Base-by-base conservation (phyloP, 2,329 filamentous ascomycete species). In the Curvularia sp. region DNA sequence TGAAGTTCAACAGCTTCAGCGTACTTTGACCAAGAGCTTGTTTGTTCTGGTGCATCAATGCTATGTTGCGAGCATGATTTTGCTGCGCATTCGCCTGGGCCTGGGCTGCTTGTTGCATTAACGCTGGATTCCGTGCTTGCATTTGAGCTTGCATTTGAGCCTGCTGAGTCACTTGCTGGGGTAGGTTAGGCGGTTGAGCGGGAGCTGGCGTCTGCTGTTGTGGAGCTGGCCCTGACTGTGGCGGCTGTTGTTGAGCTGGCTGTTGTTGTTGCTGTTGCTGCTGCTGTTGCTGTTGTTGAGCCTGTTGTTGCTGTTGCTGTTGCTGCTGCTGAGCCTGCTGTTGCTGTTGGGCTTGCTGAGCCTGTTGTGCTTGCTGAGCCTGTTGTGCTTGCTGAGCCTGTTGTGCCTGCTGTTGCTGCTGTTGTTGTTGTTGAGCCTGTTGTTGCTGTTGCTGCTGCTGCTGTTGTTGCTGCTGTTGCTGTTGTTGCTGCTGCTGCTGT, bases 1-100 rank as follows among this genome's bases (percentile, higher is more conserved):
- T 82, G 63, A 87, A 87, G 45, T 79, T 79, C 61, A 86, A 78
- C 38, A 88, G 71, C 61, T 80, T 81, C 57, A 87, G 63, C 10
- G 86, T 82, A 21, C 81, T 80, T 34, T 74, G 72, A 15, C 74
- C 71, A 13, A 59, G 52, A 34, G 67, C 56, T 53, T 69, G 70
- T 49, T 65, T 47, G 43, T 47, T 65, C 66, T 69, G 70, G 47
- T 72, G 54, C 50, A 77, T 76, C 62, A 73, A 70, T 1, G 60
- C 72, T 59, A 74, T 63, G 5, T 60, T 60, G 45, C 72, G 74
- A 39, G 62, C 64, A 41, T 66, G 65, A 18, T 58, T 57, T 36
- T 59, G 70, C 55, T 69, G 59, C 18, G 64, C 61, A 32, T 66
- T 65, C 21, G 54, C 61, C 51, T 59, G 57, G 41, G 72, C 62